Evolutionary conservation across 2,329 filamentous ascomycete species (phyloP).

Genomic region (Neurospora sp.): DNA sequence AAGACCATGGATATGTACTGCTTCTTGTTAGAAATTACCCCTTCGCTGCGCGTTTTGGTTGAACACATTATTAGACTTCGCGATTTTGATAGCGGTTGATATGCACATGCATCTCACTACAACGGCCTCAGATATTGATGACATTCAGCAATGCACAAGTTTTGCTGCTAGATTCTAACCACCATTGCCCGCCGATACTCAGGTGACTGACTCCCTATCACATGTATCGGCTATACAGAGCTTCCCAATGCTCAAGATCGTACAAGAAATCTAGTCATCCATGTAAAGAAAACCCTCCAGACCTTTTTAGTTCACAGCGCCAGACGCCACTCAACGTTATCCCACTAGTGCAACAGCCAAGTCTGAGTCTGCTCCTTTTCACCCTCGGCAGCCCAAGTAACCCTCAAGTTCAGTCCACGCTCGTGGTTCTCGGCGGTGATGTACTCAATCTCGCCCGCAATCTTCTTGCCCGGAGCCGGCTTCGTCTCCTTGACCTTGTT

Average conservation of each 20-base stretch:
- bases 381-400: conserved; percentile 48
- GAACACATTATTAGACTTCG: not conserved
- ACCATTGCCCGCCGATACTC: not conserved
- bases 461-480: conserved; percentile 29
- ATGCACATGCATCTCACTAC: not conserved
- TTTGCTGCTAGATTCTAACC: not conserved
- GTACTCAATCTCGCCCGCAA: conserved; percentile 63
- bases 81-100: not conserved
- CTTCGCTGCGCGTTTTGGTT: not conserved
- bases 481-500: conserved; percentile 34
- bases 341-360: conserved; percentile 38
- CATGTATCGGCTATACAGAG: not conserved
- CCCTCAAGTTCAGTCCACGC: conserved; percentile 55
- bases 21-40: not conserved
- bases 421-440: conserved; percentile 59
- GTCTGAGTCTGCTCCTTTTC: conserved; percentile 33
- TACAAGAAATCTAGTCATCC: conserved; percentile 2
- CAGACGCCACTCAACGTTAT: not conserved
- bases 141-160: not conserved
- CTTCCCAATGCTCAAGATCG: not conserved
- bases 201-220: not conserved
- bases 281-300: not conserved
- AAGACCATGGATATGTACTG: not conserved
- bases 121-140: not conserved
- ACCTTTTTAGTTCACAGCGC: not conserved